These are phyloP conservation scores for Parietichytrium sp. DNA, from an alignment of 108 stramenopile species.

Conservation along the genomic window DNA sequence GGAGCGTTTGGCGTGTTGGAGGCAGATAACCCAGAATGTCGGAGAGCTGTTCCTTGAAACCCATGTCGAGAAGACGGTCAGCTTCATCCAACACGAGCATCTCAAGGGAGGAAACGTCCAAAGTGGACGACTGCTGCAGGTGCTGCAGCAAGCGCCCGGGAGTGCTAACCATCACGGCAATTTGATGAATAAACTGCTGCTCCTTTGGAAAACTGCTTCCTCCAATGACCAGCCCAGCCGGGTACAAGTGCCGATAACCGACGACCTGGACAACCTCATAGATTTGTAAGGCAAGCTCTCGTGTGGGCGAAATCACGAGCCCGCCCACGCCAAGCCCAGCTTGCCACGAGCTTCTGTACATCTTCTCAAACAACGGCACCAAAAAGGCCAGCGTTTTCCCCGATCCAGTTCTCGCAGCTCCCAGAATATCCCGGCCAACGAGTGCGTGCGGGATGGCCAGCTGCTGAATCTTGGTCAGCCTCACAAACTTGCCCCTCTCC, in stretches of 20 bases:
- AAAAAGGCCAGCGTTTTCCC: conserved; percentile 58
- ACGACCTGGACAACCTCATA: conserved; percentile 85
- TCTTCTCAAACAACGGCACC: conserved; percentile 78
- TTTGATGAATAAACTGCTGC: conserved; percentile 72
- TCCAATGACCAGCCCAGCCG: conserved; percentile 90
- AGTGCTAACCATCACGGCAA: conserved; percentile 91
- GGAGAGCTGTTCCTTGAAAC: conserved; percentile 90
- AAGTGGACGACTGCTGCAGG: conserved; percentile 87
- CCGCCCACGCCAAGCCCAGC: conserved; percentile 86
- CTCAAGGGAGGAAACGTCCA: conserved; percentile 78
- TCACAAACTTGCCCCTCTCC: conserved; percentile 55
- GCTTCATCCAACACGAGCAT: conserved; percentile 96
- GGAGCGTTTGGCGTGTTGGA: conserved; percentile 80
- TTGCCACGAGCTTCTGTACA: conserved; percentile 73
- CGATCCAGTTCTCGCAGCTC: conserved; percentile 75
- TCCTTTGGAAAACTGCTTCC: conserved; percentile 91
- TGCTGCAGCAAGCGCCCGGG: conserved; percentile 95
- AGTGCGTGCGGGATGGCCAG: conserved; percentile 89
- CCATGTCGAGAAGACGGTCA: conserved; percentile 94
- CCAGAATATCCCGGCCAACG: conserved; percentile 83
- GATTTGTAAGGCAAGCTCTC: conserved; percentile 98
- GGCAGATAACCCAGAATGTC: conserved; percentile 60
- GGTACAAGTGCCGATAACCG: conserved; percentile 80
- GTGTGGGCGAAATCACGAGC: conserved; percentile 89
- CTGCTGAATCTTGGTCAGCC: conserved; percentile 86